Evolutionary conservation across 495 filamentous ascomycete species (phyloP), one percentile per base, ranked within the genome.

Genomic region (Podospora appendiculata): DNA sequence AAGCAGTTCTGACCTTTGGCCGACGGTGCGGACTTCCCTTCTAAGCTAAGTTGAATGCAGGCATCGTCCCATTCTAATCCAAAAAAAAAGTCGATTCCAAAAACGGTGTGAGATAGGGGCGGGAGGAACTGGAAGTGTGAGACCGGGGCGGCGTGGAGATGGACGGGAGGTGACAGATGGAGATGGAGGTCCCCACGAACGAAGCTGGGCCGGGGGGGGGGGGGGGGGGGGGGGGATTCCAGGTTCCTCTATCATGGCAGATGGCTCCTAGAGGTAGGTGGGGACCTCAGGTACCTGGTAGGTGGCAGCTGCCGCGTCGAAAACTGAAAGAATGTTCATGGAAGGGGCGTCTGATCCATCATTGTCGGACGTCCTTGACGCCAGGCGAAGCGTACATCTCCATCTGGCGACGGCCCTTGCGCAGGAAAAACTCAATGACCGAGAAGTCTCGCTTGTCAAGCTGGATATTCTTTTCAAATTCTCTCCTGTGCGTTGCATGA

Each of bases 371-470:
- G 67, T 95, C 89, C 62, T 81, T 89, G 63, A 96, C 88, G 2
- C 86, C 87, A 18, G 90, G 84, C 7, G 83, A 80, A 14, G 85
- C 81, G 69, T 94, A 97, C 50, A 84, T 80, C 48, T 96, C 90
- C 19, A 98, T 70, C 68, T 97, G 90, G 48, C 88, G 80, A 33
- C 81, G 77, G 39, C 93, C 93, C 63, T 87, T 91, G 43, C 92
- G 80, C 33, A 98, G 63, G 4, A 96, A 73, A 70, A 88, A 94
- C 67, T 98, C 93, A 53, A 98, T 84, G 3, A 90, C 80, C 41
- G 70, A 70, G 68, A 97, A 97, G 64, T 97, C 90, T 64, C 87
- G 92, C 70, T 89, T 96, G 67, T 85, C 83, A 36, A 96, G 61
- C 17, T 64, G 61, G 3, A 82, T 61, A 59, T 89, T 74, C 59